phyloP scores from a whole-genome alignment of 768 basidiomycete genomes.

The Kwoniella mangroviensis region DNA sequence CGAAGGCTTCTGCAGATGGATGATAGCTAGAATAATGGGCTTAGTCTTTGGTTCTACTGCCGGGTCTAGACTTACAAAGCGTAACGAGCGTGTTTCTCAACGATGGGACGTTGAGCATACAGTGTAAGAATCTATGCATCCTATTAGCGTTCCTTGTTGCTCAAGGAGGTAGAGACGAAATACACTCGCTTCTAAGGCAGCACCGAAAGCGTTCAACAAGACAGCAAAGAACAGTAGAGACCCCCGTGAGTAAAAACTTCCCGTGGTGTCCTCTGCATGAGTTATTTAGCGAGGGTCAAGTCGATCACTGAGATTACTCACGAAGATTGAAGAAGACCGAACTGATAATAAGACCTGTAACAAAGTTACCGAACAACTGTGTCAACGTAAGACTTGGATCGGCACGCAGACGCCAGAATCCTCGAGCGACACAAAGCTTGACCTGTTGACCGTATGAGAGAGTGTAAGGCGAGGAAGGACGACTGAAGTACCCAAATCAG shows the following conservation, averaged over 20 bases:
- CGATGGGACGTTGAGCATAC: conserved; percentile 60
- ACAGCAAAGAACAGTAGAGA: conserved; percentile 61
- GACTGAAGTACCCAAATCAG: conserved; percentile 39
- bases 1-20: conserved; percentile 60
- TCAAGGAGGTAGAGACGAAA: no score
- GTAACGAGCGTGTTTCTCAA: conserved; percentile 63
- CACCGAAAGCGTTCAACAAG: conserved; percentile 65
- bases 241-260: conserved; percentile 49
- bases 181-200: conserved; percentile 50
- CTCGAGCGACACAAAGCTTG: conserved; percentile 61
- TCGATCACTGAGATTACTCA: conserved; percentile 13
- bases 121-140: conserved; percentile 54
- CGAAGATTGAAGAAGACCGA: conserved; percentile 56
- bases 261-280: conserved; percentile 36
- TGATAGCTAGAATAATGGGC: conserved; percentile 58
- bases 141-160: no score
- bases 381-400: conserved; percentile 58
- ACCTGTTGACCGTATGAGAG: conserved; percentile 63
- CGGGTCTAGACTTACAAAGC: conserved; percentile 36
- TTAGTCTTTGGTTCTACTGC: neutral
- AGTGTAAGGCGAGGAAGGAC: conserved; percentile 59
- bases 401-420: conserved; percentile 62
- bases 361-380: conserved; percentile 55
- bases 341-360: conserved; percentile 52
- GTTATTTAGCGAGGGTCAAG: neutral